Conservation (phyloP, 495 filamentous ascomycete genomes). For the Cenococcum geophilum region DNA sequence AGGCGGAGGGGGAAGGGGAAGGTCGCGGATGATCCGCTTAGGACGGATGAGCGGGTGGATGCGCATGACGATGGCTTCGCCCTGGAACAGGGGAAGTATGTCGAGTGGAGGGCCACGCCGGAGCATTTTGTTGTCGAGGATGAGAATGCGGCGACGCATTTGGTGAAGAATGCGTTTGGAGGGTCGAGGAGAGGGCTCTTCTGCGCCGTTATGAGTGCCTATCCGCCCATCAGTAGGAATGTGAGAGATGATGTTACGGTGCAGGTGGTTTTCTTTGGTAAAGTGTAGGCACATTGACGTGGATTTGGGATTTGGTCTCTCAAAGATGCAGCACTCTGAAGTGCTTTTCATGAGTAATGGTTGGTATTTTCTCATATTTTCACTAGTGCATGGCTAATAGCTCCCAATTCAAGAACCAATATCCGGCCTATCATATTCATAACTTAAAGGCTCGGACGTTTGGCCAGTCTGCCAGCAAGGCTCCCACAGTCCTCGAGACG, state of each 20-base stretch:
- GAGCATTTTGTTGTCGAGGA: conserved; percentile 49
- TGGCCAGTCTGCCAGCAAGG: too few species aligned
- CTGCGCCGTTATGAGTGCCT: conserved; percentile 46
- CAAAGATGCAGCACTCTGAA: too few species aligned
- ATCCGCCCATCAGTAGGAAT: conserved; percentile 45
- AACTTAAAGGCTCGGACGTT: too few species aligned
- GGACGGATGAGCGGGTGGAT: conserved; percentile 8
- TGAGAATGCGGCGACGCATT: conserved; percentile 57
- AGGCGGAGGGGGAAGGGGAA: conserved; percentile 19
- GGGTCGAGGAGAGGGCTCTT: conserved; percentile 44
- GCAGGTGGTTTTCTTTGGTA: conserved; percentile 56
- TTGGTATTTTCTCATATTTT: too few species aligned
- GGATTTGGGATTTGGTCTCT: too few species aligned
- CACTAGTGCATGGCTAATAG: too few species aligned
- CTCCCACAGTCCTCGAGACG: too few species aligned
- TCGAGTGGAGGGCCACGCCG: conserved; percentile 34
- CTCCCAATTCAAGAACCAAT: too few species aligned
- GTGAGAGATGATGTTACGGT: conserved; percentile 56
- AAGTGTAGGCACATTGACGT: background rate
- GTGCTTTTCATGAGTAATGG: too few species aligned
- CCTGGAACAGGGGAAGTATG: conserved; percentile 21
- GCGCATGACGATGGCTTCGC: background rate
- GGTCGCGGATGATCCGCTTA: conserved; percentile 18
- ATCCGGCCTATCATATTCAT: too few species aligned
- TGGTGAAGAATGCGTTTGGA: conserved; percentile 57